Evolutionary conservation across 768 basidiomycete species (phyloP).

Genomic region (Termitomyces eurrhizus): DNA sequence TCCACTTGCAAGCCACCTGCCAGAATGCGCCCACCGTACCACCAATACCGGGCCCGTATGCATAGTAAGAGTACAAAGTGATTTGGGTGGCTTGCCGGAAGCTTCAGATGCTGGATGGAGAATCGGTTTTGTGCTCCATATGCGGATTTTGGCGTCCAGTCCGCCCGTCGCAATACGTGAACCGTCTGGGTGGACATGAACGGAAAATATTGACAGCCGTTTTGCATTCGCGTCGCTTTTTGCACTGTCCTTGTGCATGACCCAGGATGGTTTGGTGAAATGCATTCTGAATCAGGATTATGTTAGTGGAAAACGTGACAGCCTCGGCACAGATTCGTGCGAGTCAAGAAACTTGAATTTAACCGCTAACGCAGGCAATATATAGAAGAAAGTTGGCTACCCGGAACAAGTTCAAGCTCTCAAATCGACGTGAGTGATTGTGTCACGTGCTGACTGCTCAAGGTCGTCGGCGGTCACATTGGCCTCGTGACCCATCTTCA

Average conservation of each 20-base stretch:
- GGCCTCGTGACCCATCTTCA: too few species aligned
- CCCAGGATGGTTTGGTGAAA: slow-evolving; percentile 89
- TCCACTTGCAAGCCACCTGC: slow-evolving; percentile 91
- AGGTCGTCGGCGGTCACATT: too few species aligned
- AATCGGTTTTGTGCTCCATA: slow-evolving; percentile 97
- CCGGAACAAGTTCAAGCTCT: too few species aligned
- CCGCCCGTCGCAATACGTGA: slow-evolving; percentile 97
- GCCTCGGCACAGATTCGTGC: background rate
- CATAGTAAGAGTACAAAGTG: slow-evolving; percentile 86
- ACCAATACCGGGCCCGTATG: slow-evolving; percentile 92
- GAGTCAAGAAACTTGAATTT: background rate
- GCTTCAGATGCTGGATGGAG: slow-evolving; percentile 66
- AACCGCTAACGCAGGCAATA: background rate
- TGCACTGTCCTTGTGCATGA: slow-evolving; percentile 72
- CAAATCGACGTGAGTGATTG: background rate
- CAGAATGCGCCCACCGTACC: slow-evolving; percentile 92
- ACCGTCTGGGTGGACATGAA: slow-evolving; percentile 93
- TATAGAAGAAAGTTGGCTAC: background rate
- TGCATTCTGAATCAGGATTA: slow-evolving; percentile 43
- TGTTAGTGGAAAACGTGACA: background rate
- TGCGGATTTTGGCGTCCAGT: slow-evolving; percentile 91
- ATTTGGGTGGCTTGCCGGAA: slow-evolving; percentile 74
- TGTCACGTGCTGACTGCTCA: background rate
- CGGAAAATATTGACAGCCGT: slow-evolving; percentile 82
- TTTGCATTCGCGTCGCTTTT: slow-evolving; percentile 62